Evolutionary conservation across 768 basidiomycete species (phyloP).

Genomic region (Tremella fuciformis): DNA sequence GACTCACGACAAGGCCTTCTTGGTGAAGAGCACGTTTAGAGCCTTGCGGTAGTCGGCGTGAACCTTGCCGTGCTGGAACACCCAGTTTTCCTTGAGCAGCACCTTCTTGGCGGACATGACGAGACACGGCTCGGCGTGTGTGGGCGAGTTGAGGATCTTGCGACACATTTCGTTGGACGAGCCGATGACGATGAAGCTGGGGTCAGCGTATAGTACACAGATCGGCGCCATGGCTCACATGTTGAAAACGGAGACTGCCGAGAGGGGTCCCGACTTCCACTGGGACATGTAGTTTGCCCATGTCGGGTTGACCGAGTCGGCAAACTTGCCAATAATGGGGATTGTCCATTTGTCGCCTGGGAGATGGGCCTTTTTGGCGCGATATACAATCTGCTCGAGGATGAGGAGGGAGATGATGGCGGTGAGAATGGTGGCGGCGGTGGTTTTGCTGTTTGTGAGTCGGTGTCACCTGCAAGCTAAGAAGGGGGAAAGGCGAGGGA

Average conservation of each 20-base stretch:
- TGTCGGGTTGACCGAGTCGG: constrained; percentile 84
- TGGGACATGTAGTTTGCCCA: constrained; percentile 88
- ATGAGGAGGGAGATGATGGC: constrained; percentile 71
- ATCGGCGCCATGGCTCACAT: constrained; percentile 63
- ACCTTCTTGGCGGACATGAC: constrained; percentile 87
- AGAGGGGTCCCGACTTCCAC: constrained; percentile 85
- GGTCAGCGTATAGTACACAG: constrained; percentile 4
- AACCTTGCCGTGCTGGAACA: constrained; percentile 90
- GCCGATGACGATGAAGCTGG: constrained; percentile 98
- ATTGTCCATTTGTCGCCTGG: constrained; percentile 91
- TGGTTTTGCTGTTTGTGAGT: constrained; percentile 33
- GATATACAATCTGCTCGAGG: constrained; percentile 74
- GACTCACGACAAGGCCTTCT: constrained; percentile 79
- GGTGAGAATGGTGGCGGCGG: constrained; percentile 53
- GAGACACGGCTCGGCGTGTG: constrained; percentile 87
- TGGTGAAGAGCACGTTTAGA: constrained; percentile 87
- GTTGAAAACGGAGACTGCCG: constrained; percentile 92
- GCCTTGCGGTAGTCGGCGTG: constrained; percentile 92
- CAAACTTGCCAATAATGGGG: constrained; percentile 95
- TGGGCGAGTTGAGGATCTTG: constrained; percentile 93
- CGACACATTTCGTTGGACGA: constrained; percentile 88
- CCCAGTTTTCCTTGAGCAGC: constrained; percentile 86
- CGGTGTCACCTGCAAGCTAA: not conserved
- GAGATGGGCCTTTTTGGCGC: constrained; percentile 80
- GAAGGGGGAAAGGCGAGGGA: constrained; percentile 3